A percentile compares a stretch with the other conserved stretches of the same genome.
Conservation (phyloP, 345 rosid genomes). For the Eucalyptus rudis region DNA sequence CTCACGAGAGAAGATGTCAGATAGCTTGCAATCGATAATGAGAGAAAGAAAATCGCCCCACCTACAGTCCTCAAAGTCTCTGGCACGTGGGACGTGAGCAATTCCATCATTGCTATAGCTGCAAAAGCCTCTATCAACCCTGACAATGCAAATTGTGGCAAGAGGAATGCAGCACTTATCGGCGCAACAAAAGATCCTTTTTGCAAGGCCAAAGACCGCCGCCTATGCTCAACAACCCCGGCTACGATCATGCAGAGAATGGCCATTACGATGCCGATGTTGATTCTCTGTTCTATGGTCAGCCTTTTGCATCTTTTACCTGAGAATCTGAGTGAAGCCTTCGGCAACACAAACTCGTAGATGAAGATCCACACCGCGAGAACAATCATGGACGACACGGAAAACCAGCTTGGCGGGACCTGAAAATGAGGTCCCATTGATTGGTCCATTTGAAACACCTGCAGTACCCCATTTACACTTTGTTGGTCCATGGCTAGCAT, state of each 20-base stretch:
- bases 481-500: constrained; percentile 55
- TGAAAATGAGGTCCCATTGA: constrained; percentile 8
- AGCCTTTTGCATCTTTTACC: constrained; percentile 4
- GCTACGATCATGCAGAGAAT: constrained; percentile 21
- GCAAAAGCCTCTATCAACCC: constrained; percentile 2
- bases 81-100: constrained; percentile 1
- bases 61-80: not conserved
- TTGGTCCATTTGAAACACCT: constrained; percentile 39
- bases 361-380: constrained; percentile 22
- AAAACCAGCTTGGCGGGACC: constrained; percentile 25
- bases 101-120: not conserved
- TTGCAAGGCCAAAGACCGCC: constrained; percentile 10
- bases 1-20: not conserved
- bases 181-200: not conserved
- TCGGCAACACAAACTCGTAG: constrained; percentile 12
- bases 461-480: constrained; percentile 29
- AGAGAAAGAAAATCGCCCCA: not conserved
- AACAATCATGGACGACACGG: constrained; percentile 11
- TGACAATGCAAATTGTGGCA: not conserved
- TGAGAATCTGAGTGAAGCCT: not conserved
- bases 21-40: not conserved
- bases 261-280: constrained; percentile 19
- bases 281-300: constrained; percentile 14
- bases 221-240: constrained; percentile 12
- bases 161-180: not conserved